phyloP scores from a whole-genome alignment of 257 asterid genomes.

The Solanum phureja region DNA sequence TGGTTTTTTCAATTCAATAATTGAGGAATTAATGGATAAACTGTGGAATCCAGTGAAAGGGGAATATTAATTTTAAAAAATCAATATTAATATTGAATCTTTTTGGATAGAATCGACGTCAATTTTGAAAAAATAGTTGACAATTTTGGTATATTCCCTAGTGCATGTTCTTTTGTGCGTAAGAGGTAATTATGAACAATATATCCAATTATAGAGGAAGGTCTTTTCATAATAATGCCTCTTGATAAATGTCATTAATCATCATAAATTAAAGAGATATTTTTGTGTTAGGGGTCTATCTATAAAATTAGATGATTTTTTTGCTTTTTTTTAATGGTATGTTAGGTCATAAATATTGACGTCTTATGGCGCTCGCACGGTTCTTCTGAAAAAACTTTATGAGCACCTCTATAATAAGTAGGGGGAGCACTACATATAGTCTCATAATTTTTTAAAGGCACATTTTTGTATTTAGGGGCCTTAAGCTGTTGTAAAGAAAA shows the following conservation, averaged over 20 bases:
- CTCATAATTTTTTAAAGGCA: too few species aligned
- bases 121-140: not conserved
- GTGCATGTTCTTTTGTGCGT: not conserved
- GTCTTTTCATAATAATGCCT: not conserved
- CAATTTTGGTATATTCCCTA: not conserved
- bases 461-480: too few species aligned
- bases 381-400: too few species aligned
- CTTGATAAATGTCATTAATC: not conserved
- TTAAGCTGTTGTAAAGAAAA: too few species aligned
- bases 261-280: too few species aligned
- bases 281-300: too few species aligned
- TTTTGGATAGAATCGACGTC: not conserved
- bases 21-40: not conserved
- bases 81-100: not conserved
- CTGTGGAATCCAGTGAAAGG: not conserved
- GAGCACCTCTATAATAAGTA: too few species aligned
- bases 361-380: rapidly evolving
- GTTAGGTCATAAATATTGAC: too few species aligned
- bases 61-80: not conserved
- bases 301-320: too few species aligned
- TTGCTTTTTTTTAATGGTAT: too few species aligned
- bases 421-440: too few species aligned
- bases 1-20: not conserved
- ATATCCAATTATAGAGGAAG: not conserved
- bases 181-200: not conserved